Percentiles rank a stretch among this genome's conserved stretches.
These are phyloP conservation scores for Pachysandra terminalis DNA, from an alignment of 164 flowering plant species.

Conservation along the genomic window DNA sequence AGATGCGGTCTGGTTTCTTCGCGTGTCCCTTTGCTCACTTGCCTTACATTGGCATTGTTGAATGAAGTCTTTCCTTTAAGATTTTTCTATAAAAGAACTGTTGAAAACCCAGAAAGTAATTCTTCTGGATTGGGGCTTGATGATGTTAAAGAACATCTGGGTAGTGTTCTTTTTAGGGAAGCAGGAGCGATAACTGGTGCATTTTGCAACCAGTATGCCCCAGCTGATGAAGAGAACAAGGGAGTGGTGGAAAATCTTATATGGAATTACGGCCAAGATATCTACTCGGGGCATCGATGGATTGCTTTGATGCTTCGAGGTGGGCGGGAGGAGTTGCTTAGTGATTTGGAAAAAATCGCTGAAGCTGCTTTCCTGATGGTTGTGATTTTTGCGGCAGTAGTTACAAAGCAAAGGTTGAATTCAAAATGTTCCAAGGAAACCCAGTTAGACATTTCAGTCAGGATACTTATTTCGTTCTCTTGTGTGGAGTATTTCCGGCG, in stretches of 20 bases:
- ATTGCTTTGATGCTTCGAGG: conserved; percentile 47
- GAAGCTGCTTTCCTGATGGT: conserved; percentile 93
- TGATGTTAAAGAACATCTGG: conserved; percentile 51
- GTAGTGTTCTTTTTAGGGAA: conserved; percentile 64
- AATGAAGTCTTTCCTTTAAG: conserved; percentile 64
- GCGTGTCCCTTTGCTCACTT: conserved; percentile 38
- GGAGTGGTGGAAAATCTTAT: conserved; percentile 57
- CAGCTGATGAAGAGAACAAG: conserved; percentile 59
- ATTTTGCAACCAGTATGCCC: conserved; percentile 74
- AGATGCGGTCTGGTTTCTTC: conserved; percentile 55
- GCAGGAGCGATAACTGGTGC: conserved; percentile 72
- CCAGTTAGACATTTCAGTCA: conserved; percentile 50
- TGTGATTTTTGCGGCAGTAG: conserved; percentile 77
- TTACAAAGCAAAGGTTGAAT: conserved; percentile 63
- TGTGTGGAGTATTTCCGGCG: conserved; percentile 86
- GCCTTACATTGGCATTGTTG: conserved; percentile 62
- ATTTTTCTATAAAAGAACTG: conserved; percentile 36
- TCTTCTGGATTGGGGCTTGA: conserved; percentile 10
- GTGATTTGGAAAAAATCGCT: conserved; percentile 75
- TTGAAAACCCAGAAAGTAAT: conserved; percentile 18
- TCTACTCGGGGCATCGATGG: conserved; percentile 55
- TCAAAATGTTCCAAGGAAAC: conserved; percentile 38
- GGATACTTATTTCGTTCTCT: conserved; percentile 70
- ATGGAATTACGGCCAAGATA: conserved; percentile 67
- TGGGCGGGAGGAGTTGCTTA: conserved; percentile 40